Evolutionary conservation across 176 grass and related monocot species (phyloP).

Genomic region (Elaeis guineensis): DNA sequence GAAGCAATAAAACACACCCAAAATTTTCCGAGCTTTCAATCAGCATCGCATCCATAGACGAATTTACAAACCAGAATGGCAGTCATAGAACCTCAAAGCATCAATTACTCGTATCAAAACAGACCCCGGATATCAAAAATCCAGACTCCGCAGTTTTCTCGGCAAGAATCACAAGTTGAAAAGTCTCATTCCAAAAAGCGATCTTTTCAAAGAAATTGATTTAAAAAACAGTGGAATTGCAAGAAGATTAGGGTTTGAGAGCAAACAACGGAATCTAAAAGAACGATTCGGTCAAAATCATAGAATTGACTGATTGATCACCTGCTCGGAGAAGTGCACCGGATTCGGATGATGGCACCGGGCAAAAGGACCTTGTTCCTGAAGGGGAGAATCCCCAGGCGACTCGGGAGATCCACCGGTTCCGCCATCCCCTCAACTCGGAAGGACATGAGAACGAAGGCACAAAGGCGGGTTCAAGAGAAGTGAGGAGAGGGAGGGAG

Average conservation of each 20-base stretch:
- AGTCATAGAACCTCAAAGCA: no score
- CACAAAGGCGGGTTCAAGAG: not conserved
- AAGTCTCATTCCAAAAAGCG: not conserved
- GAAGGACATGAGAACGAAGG: not conserved
- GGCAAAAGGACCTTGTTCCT: conserved; percentile 92
- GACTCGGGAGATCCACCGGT: conserved; percentile 70
- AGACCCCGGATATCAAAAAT: no score
- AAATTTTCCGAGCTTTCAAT: no score
- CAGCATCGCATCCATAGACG: no score
- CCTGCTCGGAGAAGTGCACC: conserved; percentile 92
- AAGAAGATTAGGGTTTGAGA: not conserved
- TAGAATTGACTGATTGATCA: conserved; percentile 7
- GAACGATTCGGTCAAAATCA: not conserved
- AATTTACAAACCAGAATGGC: no score
- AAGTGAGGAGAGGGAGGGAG: no score
- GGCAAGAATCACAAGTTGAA: no score
- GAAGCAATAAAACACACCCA: no score
- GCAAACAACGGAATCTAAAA: not conserved
- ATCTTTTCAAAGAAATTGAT: not conserved
- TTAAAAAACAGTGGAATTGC: not conserved
- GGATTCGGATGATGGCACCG: conserved; percentile 91
- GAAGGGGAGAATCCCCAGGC: conserved; percentile 91
- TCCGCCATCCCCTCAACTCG: conserved; percentile 40
- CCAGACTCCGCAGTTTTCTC: no score
- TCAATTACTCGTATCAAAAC: no score